phyloP scores from a whole-genome alignment of 495 filamentous ascomycete species.

The Trypethelium eluteriae region DNA sequence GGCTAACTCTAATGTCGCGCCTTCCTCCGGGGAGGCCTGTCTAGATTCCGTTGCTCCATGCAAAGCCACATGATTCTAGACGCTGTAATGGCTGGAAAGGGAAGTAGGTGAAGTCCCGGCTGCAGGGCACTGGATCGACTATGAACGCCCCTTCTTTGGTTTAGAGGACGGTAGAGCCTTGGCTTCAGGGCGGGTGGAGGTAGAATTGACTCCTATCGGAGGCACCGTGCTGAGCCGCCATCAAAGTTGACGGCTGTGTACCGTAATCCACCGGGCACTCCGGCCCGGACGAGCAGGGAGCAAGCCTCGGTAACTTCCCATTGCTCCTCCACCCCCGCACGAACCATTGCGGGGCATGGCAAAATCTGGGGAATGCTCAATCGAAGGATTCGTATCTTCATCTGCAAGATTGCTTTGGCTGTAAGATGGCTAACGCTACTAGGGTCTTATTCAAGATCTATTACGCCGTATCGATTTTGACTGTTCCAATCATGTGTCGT shows the following conservation, averaged over 20 bases:
- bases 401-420: too few species aligned
- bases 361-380: background rate
- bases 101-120: background rate
- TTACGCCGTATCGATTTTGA: too few species aligned
- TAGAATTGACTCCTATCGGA: too few species aligned
- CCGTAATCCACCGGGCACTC: background rate
- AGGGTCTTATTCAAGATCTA: too few species aligned
- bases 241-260: too few species aligned
- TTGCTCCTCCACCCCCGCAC: background rate
- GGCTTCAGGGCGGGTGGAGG: too few species aligned
- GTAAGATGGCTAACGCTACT: too few species aligned
- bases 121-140: background rate
- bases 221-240: too few species aligned
- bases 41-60: background rate
- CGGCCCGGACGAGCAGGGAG: background rate
- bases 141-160: too few species aligned
- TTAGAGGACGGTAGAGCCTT: too few species aligned
- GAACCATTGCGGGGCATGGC: constrained; percentile 4
- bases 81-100: background rate
- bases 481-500: too few species aligned
- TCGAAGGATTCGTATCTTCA: background rate
- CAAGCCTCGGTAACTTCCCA: constrained; percentile 4
- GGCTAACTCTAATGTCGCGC: too few species aligned
- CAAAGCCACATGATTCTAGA: background rate
- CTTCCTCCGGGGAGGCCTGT: background rate